Conservation (phyloP, 2,329 filamentous ascomycete genomes). For the Thielaviopsis ethacetica region DNA sequence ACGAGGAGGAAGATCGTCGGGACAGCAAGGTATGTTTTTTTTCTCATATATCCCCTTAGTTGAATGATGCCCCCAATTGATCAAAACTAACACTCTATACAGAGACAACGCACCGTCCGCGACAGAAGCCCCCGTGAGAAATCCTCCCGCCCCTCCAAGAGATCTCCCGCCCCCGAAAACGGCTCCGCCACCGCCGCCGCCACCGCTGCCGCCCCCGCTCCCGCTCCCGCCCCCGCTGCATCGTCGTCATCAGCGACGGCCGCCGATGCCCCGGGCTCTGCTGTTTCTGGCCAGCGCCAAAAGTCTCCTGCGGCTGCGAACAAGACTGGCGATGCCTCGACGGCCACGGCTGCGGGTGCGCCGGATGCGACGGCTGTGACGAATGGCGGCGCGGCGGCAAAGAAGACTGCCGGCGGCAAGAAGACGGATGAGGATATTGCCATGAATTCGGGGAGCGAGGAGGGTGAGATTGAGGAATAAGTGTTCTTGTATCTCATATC, state of each 20-base stretch:
- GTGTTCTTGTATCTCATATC: background rate
- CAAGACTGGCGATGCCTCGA: background rate
- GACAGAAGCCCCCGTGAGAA: conserved; percentile 33
- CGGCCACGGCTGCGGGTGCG: background rate
- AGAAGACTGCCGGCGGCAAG: conserved; percentile 37
- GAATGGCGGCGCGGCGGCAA: conserved; percentile 18
- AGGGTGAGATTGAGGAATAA: conserved; percentile 89
- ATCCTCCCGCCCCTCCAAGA: conserved; percentile 35
- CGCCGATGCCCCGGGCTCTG: background rate
- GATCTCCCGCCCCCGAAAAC: conserved; percentile 33
- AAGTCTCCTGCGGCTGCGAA: background rate
- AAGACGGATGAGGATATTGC: conserved; percentile 8
- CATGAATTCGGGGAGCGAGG: conserved; percentile 76
- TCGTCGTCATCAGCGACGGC: no score
- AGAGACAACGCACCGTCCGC: conserved; percentile 28
- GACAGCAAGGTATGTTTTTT: conserved; percentile 43
- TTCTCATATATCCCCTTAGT: background rate
- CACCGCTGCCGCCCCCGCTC: no score
- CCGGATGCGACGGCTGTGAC: conserved; percentile 3
- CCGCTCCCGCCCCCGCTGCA: conserved; percentile 27
- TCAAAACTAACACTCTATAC: conserved; percentile 8
- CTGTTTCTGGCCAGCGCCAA: conserved; percentile 5
- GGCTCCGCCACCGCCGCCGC: conserved; percentile 17
- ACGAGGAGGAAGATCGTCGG: conserved; percentile 59
- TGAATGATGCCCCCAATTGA: background rate